Evolutionary conservation across 2,329 filamentous ascomycete genomes (phyloP), one percentile per base, ranked within the genome.

Genomic region (Teratosphaeria viscida): DNA sequence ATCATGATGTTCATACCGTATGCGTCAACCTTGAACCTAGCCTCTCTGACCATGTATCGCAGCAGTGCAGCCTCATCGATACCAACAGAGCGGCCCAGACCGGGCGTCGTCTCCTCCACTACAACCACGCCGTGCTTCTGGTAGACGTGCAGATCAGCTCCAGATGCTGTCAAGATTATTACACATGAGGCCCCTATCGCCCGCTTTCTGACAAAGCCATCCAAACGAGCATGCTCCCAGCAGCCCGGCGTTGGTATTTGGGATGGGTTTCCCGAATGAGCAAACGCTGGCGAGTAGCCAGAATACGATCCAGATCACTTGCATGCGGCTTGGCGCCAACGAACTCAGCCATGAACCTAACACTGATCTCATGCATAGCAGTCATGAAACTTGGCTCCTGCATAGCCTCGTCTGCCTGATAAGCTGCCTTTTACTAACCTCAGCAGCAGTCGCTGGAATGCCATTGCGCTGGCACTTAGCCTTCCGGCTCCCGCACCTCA

Each of bases 181-280:
- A 7, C 61, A 63, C 5, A 68, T 63, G 54, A 74, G 55, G 0
- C 71, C 72, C 26, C 68, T 67, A 37, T 67, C 59, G 60, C 78
- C 76, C 23, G 75, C 76, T 47, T 71, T 69, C 7, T 71, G 62
- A 14, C 73, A 53, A 2, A 73, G 75, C 70, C 71, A 73, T 19
- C 72, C 61, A 32, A 23, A 78, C 55, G 23, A 78, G 60, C 60
- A 77, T 63, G 10, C 55, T 68, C 3, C 67, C 76, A 5, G 75
- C 76, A 1, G 76, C 76, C 12, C 72, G 70, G 0, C 71, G 63
- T 34, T 74, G 73, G n/a, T 77, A 69, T 2, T 71, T 64, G 0
- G 75, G 75, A 60, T 73, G 69, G 26, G 74, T 77, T 56, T n/a
- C 3, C 23, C 32, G 29, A 23, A 19, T 54, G 6, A 32, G 52